These are phyloP conservation scores for Oryza glaberrima DNA, from an alignment of 176 grass and related monocot genomes.

Conservation along the genomic window DNA sequence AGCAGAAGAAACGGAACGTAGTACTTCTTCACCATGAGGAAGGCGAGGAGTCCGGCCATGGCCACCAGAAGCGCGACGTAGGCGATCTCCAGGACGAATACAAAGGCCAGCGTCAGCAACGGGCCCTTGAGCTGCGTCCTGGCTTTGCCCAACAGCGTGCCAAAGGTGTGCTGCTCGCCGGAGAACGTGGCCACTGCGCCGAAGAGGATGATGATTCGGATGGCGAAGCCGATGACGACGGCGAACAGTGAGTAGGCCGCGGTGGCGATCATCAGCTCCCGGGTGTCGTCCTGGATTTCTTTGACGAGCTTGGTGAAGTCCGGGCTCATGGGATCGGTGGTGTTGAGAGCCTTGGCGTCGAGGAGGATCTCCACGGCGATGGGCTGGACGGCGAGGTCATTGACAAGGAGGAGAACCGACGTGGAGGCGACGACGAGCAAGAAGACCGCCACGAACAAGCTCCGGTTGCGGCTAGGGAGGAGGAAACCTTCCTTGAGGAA, in stretches of 20 bases:
- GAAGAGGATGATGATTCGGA: conserved; percentile 14
- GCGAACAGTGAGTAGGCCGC: not conserved
- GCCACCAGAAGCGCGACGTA: not conserved
- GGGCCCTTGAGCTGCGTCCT: conserved; percentile 26
- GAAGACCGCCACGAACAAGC: not conserved
- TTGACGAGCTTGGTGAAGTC: not conserved
- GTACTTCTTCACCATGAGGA: not conserved
- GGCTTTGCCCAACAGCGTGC: not conserved
- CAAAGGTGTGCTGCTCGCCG: not conserved
- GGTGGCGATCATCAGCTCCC: not conserved
- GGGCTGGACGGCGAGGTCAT: conserved; percentile 15
- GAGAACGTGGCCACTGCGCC: conserved; percentile 23
- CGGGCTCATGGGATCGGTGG: not conserved
- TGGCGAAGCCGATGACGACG: not conserved
- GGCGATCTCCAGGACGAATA: not conserved
- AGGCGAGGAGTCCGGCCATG: not conserved
- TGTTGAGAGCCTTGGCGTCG: not conserved
- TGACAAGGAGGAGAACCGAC: not conserved
- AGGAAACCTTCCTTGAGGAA: conserved; percentile 37
- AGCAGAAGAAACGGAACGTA: not conserved
- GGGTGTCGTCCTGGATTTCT: not conserved
- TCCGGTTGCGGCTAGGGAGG: conserved; percentile 34
- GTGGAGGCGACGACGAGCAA: not conserved
- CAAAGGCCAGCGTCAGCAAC: conserved; percentile 31
- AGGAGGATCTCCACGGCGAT: not conserved